Percentiles rank a stretch among this genome's conserved stretches.
These are phyloP conservation scores for Paecilomyces sp. DNA, from an alignment of 2,329 filamentous ascomycete species.

Conservation along the genomic window DNA sequence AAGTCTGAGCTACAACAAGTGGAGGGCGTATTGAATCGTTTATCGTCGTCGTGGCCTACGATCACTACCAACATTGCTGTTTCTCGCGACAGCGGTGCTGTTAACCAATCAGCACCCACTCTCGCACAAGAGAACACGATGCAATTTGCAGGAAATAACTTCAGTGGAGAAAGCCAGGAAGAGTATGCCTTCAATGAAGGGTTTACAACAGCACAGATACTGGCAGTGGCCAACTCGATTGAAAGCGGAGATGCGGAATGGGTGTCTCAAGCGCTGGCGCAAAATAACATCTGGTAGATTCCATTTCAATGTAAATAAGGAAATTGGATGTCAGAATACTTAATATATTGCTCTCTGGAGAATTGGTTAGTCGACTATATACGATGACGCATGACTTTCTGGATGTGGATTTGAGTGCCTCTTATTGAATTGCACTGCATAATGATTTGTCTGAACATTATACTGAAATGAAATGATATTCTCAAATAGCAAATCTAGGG, in stretches of 20 bases:
- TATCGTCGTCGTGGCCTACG: background rate
- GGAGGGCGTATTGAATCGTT: background rate
- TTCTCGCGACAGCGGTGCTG: background rate
- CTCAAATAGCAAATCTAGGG: too few relatives aligned
- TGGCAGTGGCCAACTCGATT: constrained; percentile 44
- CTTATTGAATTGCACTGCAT: too few relatives aligned
- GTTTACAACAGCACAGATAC: constrained; percentile 40
- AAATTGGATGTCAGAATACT: too few relatives aligned
- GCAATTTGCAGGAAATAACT: background rate
- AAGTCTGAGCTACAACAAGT: constrained; percentile 32
- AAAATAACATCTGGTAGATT: constrained; percentile 36
- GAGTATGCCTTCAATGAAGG: constrained; percentile 33
- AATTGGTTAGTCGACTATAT: too few relatives aligned
- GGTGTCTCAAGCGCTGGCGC: constrained; percentile 40
- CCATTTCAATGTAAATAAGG: background rate
- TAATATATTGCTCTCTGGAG: too few relatives aligned
- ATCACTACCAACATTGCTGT: background rate
- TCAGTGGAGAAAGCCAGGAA: background rate
- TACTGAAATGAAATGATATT: too few relatives aligned
- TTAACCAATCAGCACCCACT: background rate
- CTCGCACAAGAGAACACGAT: background rate
- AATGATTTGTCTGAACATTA: too few relatives aligned
- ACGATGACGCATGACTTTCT: too few relatives aligned
- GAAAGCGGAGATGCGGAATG: constrained; percentile 40
- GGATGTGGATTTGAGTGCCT: too few relatives aligned